A percentile compares a stretch with the other conserved stretches of the same genome.
phyloP scores from a whole-genome alignment of 108 stramenopile genomes.

The Nitzschia putrida region DNA sequence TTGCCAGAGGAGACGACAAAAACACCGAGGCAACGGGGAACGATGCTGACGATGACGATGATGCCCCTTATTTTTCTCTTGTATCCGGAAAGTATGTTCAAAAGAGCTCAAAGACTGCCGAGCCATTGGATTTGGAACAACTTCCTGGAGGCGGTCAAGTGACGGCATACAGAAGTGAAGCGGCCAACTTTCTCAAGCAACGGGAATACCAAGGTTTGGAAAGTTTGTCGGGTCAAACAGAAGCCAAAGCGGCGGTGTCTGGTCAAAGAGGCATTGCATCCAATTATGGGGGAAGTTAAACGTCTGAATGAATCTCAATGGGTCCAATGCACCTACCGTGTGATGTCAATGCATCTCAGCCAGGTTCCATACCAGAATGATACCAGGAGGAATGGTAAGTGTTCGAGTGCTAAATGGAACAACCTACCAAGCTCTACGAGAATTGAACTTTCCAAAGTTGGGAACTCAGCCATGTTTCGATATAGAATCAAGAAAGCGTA shows the following conservation, averaged over 20 bases:
- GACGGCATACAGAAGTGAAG: slow-evolving; percentile 74
- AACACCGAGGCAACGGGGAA: slow-evolving; percentile 18
- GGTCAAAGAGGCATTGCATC: slow-evolving; percentile 86
- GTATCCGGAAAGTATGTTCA: slow-evolving; percentile 72
- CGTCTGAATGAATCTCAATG: not conserved
- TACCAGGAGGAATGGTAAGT: too few species aligned
- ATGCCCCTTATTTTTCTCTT: slow-evolving; percentile 85
- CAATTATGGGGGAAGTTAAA: slow-evolving; percentile 50
- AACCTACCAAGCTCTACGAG: too few species aligned
- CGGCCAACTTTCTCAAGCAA: slow-evolving; percentile 78
- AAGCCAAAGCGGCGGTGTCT: slow-evolving; percentile 61
- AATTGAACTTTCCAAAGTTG: too few species aligned
- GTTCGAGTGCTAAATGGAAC: too few species aligned
- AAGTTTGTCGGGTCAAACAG: slow-evolving; percentile 65
- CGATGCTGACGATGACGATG: slow-evolving; percentile 42
- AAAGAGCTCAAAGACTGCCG: not conserved
- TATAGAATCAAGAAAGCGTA: too few species aligned
- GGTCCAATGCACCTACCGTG: too few species aligned
- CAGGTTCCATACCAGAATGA: too few species aligned
- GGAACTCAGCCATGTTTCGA: too few species aligned
- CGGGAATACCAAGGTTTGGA: slow-evolving; percentile 86
- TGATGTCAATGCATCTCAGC: too few species aligned
- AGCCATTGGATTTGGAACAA: slow-evolving; percentile 36
- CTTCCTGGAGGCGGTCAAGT: slow-evolving; percentile 77
- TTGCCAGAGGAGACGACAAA: slow-evolving; percentile 3